These are phyloP conservation scores for Hygrophila difformis DNA, from an alignment of 257 asterid species.

Conservation along the genomic window DNA sequence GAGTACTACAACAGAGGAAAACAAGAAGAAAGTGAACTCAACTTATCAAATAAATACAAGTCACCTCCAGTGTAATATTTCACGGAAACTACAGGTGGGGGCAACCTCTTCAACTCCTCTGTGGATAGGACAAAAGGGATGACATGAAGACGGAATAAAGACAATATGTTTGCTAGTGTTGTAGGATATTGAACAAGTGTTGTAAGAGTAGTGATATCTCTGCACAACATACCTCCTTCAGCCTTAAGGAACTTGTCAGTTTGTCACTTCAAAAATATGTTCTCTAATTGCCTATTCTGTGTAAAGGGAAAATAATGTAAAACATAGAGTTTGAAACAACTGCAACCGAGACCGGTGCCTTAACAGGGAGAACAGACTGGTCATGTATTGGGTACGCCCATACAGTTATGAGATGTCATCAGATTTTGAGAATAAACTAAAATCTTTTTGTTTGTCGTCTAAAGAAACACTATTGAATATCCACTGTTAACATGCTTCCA, in stretches of 20 bases:
- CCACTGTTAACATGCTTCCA: slow-evolving; percentile 1
- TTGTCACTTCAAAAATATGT: background rate
- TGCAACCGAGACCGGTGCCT: slow-evolving; percentile 11
- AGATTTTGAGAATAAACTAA: slow-evolving; percentile 1
- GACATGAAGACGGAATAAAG: too few relatives aligned
- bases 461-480: background rate
- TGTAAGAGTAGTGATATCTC: background rate
- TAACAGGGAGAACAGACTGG: slow-evolving; percentile 1
- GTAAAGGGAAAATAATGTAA: too few relatives aligned
- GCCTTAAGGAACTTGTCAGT: slow-evolving; percentile 72
- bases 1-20: background rate
- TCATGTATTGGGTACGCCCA: slow-evolving; percentile 1
- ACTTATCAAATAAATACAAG: slow-evolving; percentile 86
- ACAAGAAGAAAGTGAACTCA: background rate
- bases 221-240: slow-evolving; percentile 47
- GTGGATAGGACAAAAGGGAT: slow-evolving; percentile 13
- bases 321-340: slow-evolving; percentile 7
- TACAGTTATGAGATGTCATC: slow-evolving; percentile 1
- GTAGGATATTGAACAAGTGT: background rate
- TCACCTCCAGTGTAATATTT: slow-evolving; percentile 83
- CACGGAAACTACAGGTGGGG: slow-evolving; percentile 72
- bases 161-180: too few relatives aligned
- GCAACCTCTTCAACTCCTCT: slow-evolving; percentile 68
- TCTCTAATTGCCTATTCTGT: background rate
- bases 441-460: slow-evolving; percentile 4